Evolutionary conservation across 139 green algal species (phyloP), one percentile per base, ranked within the genome.

Genomic region (Volvox africanus): DNA sequence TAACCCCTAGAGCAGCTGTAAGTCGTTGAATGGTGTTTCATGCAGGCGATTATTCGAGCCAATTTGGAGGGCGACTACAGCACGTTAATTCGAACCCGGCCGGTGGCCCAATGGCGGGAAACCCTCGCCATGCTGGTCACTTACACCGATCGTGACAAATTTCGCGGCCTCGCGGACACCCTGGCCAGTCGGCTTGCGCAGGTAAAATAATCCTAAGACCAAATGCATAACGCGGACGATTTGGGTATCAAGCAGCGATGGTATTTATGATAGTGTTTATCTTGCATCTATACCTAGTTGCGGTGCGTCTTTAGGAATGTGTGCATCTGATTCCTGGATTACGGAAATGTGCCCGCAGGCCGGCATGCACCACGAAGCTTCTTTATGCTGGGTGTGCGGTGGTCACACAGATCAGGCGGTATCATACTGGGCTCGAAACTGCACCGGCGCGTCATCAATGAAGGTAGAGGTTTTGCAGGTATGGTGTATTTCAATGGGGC

Each of bases 121-220:
- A 99, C 98, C 22, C 93, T 99, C 73, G 98, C 98, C 22, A 93
- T 99, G 86, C 95, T 99, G 80, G 96, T 96, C 82, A 99, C 98
- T 21, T 99, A 99, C 89, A 95, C 94, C 9, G 92, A 77, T 86
- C 87, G 87, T 6, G 87, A 91, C 76, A 91, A 91, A 75, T 91
- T 91, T 75, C 87, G 87, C 14, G 75, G 76, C 33, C 94, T 99
- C 80, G 96, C 94, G 30, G 94, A 97, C 61, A 92, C 93, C 30
- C 95, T 99, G 50, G 97, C 95, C 17, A 83, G 37, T 19, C 93
- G 96, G 12, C 95, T 99, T 68, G 89, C 67, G 82, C 87, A 90
- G 86, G 86, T 90, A 79, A 12, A 55, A 55, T 55, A 55, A 55
- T 55, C 9, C 5, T 55, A 9, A 55, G 44, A 55, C 44, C 44